Evolutionary conservation across 192 early-diverging fungal species (phyloP).

Genomic region (Coemansia sp.): DNA sequence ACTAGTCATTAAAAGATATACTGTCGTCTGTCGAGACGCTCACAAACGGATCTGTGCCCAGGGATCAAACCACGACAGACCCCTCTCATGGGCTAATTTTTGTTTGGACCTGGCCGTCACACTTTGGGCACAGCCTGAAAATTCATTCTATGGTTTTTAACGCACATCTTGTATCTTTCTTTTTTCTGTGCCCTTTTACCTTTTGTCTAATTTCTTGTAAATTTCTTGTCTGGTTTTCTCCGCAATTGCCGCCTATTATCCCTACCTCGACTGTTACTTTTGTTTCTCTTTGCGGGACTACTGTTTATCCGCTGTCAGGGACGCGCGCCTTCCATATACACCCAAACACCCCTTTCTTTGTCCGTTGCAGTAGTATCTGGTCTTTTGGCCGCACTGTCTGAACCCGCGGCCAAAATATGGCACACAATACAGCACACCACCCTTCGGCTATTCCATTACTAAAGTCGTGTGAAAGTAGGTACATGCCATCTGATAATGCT

Average conservation of each 20-base stretch:
- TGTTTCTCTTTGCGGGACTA: neutral
- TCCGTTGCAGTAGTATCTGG: neutral
- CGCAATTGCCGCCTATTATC: constrained; percentile 1
- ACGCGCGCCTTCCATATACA: neutral
- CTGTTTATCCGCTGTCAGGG: constrained; percentile 1
- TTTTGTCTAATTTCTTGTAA: constrained; percentile 8
- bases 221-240: neutral
- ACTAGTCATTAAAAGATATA: no score
- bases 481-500: neutral
- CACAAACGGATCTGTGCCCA: no score
- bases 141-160: neutral
- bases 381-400: neutral
- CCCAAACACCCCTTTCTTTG: neutral
- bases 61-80: no score
- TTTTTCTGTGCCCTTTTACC: constrained; percentile 5
- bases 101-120: neutral
- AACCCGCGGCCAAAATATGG: constrained; percentile 13
- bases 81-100: no score
- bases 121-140: neutral
- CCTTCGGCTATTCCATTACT: constrained; percentile 43
- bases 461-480: constrained; percentile 55
- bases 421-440: constrained; percentile 13
- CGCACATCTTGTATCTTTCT: neutral
- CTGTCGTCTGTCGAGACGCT: no score
- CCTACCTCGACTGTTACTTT: neutral